Conservation (phyloP, 1,284 basidiomycete genomes). For the Irpex rosettiformis region DNA sequence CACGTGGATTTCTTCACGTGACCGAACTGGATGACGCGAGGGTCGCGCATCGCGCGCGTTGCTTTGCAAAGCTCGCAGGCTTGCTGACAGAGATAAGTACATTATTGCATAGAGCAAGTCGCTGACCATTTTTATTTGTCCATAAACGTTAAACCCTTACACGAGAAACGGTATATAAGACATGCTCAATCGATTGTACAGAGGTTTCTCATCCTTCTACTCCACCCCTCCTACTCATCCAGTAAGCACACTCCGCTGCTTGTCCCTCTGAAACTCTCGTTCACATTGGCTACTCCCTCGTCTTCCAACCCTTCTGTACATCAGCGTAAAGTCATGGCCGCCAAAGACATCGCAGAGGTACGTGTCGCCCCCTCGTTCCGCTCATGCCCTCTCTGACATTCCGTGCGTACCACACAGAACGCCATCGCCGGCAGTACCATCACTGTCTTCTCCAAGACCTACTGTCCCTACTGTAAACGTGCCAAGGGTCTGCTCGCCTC, state of each 20-base stretch:
- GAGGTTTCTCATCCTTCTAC: constrained; percentile 19
- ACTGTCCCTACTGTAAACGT: constrained; percentile 54
- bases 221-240: constrained; percentile 14
- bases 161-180: neutral
- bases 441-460: constrained; percentile 69
- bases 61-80: neutral
- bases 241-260: constrained; percentile 22
- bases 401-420: constrained; percentile 32
- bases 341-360: constrained; percentile 41
- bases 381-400: neutral
- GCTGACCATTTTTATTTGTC: neutral
- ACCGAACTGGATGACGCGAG: neutral
- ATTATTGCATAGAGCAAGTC: no score
- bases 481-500: constrained; percentile 55
- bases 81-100: neutral
- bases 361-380: constrained; percentile 9
- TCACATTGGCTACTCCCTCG: constrained; percentile 26
- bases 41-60: no score
- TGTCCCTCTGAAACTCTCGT: constrained; percentile 4
- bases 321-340: constrained; percentile 38
- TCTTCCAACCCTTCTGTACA: constrained; percentile 34
- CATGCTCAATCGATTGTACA: constrained; percentile 26
- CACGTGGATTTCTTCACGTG: neutral
- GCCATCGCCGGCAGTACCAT: constrained; percentile 57
- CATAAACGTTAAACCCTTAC: no score